phyloP scores from a whole-genome alignment of 257 asterid genomes.

The Mentha longifolia region DNA sequence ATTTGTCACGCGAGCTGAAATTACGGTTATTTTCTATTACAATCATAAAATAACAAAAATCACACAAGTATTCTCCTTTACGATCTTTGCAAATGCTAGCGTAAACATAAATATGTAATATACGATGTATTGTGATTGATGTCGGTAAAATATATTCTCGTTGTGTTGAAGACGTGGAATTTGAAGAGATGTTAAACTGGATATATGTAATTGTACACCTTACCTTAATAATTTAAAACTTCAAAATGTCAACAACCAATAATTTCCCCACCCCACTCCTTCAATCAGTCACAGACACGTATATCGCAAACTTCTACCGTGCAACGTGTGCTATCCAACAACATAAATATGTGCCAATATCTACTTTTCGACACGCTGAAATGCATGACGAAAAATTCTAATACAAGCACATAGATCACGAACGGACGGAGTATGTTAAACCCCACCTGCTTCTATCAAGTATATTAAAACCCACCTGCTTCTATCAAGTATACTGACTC shows the following conservation, averaged over 20 bases:
- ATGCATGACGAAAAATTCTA: too few species aligned
- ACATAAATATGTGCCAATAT: not conserved
- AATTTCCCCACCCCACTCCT: not conserved
- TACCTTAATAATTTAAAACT: too few species aligned
- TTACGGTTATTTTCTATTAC: not conserved
- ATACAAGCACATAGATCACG: too few species aligned
- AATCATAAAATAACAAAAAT: too few species aligned
- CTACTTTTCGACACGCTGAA: too few species aligned
- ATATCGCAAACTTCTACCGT: slow-evolving; percentile 1
- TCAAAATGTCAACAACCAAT: slow-evolving; percentile 31
- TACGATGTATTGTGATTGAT: not conserved
- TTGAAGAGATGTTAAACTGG: not conserved
- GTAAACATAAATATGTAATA: not conserved
- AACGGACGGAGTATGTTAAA: too few species aligned
- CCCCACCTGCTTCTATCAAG: too few species aligned
- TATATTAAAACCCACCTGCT: too few species aligned
- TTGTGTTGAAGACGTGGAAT: not conserved
- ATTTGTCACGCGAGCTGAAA: not conserved
- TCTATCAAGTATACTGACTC: too few species aligned
- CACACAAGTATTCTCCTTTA: not conserved
- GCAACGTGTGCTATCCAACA: not conserved
- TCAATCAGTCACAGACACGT: not conserved
- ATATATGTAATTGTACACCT: not conserved
- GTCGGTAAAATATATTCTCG: not conserved
- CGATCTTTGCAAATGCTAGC: not conserved